Evolutionary conservation across 106 monocot genomes (phyloP).

Genomic region (Dioscorea dumetorum): DNA sequence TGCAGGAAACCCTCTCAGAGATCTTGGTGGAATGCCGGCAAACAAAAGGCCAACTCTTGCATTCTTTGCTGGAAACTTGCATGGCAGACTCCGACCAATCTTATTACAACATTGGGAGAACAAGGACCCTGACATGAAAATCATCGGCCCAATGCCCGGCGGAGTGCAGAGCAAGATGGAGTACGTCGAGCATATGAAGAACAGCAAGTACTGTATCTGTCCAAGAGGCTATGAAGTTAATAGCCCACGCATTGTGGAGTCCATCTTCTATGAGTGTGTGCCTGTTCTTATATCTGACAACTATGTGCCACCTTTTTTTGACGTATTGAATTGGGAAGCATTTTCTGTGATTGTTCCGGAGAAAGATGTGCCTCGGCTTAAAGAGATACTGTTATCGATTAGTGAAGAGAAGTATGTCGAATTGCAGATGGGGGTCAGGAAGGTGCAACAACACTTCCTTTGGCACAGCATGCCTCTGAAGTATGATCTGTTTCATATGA

Average conservation of each 20-base stretch:
- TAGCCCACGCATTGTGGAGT: slow-evolving; percentile 90
- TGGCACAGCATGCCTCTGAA: slow-evolving; percentile 76
- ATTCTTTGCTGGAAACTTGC: slow-evolving; percentile 83
- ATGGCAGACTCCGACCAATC: slow-evolving; percentile 68
- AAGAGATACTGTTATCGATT: slow-evolving; percentile 51
- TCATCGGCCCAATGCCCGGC: slow-evolving; percentile 63
- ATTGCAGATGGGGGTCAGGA: slow-evolving; percentile 53
- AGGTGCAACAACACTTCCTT: slow-evolving; percentile 77
- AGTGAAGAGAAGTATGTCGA: slow-evolving; percentile 38
- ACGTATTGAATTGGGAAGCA: slow-evolving; percentile 73
- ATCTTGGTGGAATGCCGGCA: slow-evolving; percentile 25
- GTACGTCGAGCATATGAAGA: slow-evolving; percentile 78
- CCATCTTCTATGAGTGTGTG: slow-evolving; percentile 85
- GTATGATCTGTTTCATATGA: slow-evolving; percentile 93
- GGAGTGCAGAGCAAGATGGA: slow-evolving; percentile 53
- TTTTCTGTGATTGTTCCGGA: slow-evolving; percentile 79
- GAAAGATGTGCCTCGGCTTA: slow-evolving; percentile 81
- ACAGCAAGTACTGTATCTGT: slow-evolving; percentile 86
- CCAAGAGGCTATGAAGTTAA: slow-evolving; percentile 94
- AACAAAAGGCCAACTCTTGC: slow-evolving; percentile 61
- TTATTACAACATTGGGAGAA: slow-evolving; percentile 63
- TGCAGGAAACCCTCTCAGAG: slow-evolving; percentile 16
- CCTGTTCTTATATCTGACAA: slow-evolving; percentile 47
- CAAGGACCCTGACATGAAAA: slow-evolving; percentile 56
- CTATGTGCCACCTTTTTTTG: slow-evolving; percentile 73